phyloP scores from a whole-genome alignment of 2,329 filamentous ascomycete species.

The Penicillium hesseltinei region DNA sequence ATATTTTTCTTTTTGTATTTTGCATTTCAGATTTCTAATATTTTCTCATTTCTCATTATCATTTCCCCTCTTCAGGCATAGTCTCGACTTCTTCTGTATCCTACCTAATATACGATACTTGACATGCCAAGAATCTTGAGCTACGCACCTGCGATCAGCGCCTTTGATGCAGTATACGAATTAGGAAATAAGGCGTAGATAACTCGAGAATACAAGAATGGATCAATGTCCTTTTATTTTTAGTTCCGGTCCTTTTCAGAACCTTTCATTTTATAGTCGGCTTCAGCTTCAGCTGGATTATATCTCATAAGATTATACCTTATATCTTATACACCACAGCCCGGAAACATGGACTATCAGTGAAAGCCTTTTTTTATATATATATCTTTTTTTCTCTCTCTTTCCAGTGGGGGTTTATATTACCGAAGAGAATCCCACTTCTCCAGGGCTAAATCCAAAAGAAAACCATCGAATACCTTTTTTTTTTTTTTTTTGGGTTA shows the following conservation, averaged over 20 bases:
- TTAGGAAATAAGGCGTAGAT: background rate
- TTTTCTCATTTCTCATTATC: background rate
- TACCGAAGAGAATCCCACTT: slow-evolving; percentile 2
- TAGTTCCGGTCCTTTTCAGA: background rate
- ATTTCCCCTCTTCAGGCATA: background rate
- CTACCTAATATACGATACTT: too few relatives aligned
- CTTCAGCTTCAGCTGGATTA: background rate
- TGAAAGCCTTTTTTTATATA: background rate
- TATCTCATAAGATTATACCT: background rate
- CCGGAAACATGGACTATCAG: background rate
- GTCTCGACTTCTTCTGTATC: too few relatives aligned
- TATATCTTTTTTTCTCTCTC: background rate
- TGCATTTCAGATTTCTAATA: background rate
- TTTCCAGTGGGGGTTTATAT: background rate
- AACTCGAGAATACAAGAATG: background rate
- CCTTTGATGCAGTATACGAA: background rate
- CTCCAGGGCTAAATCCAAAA: background rate
- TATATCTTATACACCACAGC: background rate
- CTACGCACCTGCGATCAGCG: too few relatives aligned
- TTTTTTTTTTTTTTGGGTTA: too few relatives aligned
- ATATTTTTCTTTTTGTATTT: background rate
- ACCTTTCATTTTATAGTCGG: background rate
- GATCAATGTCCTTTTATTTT: background rate
- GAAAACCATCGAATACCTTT: background rate
- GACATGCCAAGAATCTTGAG: too few relatives aligned